Conservation (phyloP, 495 filamentous ascomycete species). For the Penicillium maclennaniae region DNA sequence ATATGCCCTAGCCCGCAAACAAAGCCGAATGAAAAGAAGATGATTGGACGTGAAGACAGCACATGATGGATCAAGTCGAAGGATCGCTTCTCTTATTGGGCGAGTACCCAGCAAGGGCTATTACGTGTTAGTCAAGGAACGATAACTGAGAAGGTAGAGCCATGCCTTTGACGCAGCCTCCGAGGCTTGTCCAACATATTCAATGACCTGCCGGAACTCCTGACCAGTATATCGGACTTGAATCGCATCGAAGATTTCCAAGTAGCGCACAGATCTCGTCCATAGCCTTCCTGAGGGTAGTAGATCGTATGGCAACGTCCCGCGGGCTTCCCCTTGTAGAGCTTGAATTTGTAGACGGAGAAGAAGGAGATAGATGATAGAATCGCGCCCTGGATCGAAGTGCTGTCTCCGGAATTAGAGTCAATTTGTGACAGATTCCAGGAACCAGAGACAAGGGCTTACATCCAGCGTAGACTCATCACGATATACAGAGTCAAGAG, state of each 20-base stretch:
- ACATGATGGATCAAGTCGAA: slow-evolving; percentile 68
- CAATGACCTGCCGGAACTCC: slow-evolving; percentile 52
- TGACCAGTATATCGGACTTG: slow-evolving; percentile 57
- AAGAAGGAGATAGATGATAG: slow-evolving; percentile 40
- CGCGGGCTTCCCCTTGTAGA: slow-evolving; percentile 19
- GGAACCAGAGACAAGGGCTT: slow-evolving; percentile 7
- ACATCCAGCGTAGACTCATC: slow-evolving; percentile 29
- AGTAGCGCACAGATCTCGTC: slow-evolving; percentile 44
- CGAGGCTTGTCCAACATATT: slow-evolving; percentile 42
- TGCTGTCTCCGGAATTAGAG: background rate
- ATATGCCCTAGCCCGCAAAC: slow-evolving; percentile 53
- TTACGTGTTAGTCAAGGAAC: slow-evolving; percentile 11
- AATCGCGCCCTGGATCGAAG: slow-evolving; percentile 41
- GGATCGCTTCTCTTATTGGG: slow-evolving; percentile 59
- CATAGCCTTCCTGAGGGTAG: slow-evolving; percentile 41
- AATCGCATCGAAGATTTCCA: slow-evolving; percentile 52
- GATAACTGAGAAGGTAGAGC: background rate
- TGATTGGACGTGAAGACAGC: slow-evolving; percentile 68
- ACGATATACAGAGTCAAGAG: slow-evolving; percentile 11
- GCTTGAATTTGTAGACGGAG: slow-evolving; percentile 33
- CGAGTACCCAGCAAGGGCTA: slow-evolving; percentile 59
- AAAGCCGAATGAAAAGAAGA: slow-evolving; percentile 56
- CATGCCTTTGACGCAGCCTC: slow-evolving; percentile 40
- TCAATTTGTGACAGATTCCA: background rate
- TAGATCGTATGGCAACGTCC: slow-evolving; percentile 22